Base-by-base conservation (phyloP, 345 rosid genomes). In the Salix caprea region DNA sequence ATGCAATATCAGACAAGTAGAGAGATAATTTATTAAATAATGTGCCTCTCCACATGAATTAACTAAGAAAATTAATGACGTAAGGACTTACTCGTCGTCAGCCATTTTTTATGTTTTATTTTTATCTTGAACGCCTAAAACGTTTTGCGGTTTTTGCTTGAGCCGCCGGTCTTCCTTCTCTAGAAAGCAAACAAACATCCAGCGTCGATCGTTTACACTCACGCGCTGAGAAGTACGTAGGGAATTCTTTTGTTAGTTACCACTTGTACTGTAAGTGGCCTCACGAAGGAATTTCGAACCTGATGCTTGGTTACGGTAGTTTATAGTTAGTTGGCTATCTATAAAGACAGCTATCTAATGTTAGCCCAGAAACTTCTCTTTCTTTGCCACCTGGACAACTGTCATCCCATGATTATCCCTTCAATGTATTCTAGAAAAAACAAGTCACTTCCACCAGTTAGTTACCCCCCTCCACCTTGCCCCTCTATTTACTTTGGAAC, bases 321-420 rank as follows among this genome's bases (percentile, higher is more conserved):
- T 78, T 77, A 14, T 76, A 36, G 84, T 67, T 82, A 18, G 84
- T 46, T 77, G 83, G 81, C 70, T 71, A 50, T 73, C 78, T 65
- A 69, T 68, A 78, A 71, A 61, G 76, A 74, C 24, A 69, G 71
- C 74, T 79, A 69, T 78, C 85, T 58, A 48, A 67, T 28, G 68
- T 28, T 62, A n/a, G n/a, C 67, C 21, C 23, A 6, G 42, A 6
- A 69, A 21, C 68, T 8, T 65, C 60, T 71, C n/a, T 1, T 75
- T 44, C n/a, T 14, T 14, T 23, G 80, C 77, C 84, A 80, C 82
- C 74, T 75, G 81, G 67, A 11, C 7, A 16, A 34, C 48, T 6
- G 5, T 21, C 9, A 18, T 78, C 69, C 28, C 1, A 60, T 74
- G 67, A 48, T 66, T 80, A 61, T 58, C 73, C 28, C 48, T 65